Evolutionary conservation across 2,329 filamentous ascomycete species (phyloP).

Genomic region (Metarhizium sp.): DNA sequence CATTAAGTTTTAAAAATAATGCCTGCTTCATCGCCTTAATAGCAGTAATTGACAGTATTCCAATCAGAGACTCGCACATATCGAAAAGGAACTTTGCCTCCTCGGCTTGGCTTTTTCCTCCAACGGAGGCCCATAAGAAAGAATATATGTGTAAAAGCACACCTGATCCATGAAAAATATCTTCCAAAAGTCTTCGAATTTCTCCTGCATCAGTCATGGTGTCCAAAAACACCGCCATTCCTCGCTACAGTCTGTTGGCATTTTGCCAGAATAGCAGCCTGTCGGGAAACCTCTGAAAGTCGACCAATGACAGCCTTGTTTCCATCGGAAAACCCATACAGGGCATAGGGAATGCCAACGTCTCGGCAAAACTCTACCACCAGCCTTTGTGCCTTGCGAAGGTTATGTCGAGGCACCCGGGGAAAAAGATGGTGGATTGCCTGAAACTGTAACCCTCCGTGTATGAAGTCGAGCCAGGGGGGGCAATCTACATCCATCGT

Average conservation of each 20-base stretch:
- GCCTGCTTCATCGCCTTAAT: too few species aligned
- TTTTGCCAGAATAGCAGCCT: constrained; percentile 67
- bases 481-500: constrained; percentile 93
- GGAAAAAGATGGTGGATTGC: constrained; percentile 82
- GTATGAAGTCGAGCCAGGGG: constrained; percentile 79
- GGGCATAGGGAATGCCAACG: constrained; percentile 72
- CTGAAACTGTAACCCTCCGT: constrained; percentile 84
- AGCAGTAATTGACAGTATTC: background rate
- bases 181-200: background rate
- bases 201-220: background rate
- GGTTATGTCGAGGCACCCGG: constrained; percentile 74
- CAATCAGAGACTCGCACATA: background rate
- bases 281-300: constrained; percentile 69
- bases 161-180: background rate
- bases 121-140: background rate
- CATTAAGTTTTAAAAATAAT: too few species aligned
- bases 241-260: constrained; percentile 39
- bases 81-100: background rate
- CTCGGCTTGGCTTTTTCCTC: too few species aligned
- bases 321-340: constrained; percentile 76
- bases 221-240: background rate
- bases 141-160: background rate
- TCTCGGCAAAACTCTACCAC: constrained; percentile 77
- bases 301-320: constrained; percentile 72
- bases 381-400: constrained; percentile 63